Evolutionary conservation across 805 yeast genomes (phyloP), one percentile per base, ranked within the genome.

Genomic region (Metschnikowia chrysomelidarum): DNA sequence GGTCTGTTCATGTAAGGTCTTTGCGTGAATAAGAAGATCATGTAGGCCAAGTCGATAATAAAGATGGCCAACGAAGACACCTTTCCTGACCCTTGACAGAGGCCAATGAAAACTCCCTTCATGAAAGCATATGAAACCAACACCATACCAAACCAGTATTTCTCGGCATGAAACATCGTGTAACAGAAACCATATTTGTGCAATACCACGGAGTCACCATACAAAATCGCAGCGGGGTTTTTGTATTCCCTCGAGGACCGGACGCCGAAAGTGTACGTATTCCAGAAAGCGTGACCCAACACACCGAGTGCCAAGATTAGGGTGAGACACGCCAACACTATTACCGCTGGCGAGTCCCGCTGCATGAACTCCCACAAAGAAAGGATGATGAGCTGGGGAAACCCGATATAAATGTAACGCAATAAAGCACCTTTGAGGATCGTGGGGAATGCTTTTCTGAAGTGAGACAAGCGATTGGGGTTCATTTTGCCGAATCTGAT

Each of bases 331-430:
- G 95, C 91, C 40, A 87, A 62, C 4, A 87, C 88, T 39, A 89
- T 77, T 19, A 89, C 87, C 1, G 96, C 96, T 1, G 94, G 83
- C 1, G 96, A 87, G 53, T 89, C 96, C 34, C 73, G 64, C 51
- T 72, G 73, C 6, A 82, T 76, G 59, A 87, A 88, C 64, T 89
- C 96, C 93, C 94, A 89, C 36, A 88, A 68, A 8, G 95, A 80
- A 39, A 89, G 71, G 34, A 88, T 76, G 12, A 80, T 69, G 39
- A 89, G 62, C 58, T 88, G 95, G 3, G 94, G 79, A 59, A 86
- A 87, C 0, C 95, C 96, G 54, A 89, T 86, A 50, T 76, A 82
- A 37, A 87, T 72, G 52, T 87, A 83, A 57, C 94, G 75, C 46
- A 86, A 72, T 34, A 89, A 47, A 2, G 93, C 71, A 30, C 96